Evolutionary conservation across 192 early-diverging fungal genomes (phyloP).

Genomic region (Coemansia furcata): DNA sequence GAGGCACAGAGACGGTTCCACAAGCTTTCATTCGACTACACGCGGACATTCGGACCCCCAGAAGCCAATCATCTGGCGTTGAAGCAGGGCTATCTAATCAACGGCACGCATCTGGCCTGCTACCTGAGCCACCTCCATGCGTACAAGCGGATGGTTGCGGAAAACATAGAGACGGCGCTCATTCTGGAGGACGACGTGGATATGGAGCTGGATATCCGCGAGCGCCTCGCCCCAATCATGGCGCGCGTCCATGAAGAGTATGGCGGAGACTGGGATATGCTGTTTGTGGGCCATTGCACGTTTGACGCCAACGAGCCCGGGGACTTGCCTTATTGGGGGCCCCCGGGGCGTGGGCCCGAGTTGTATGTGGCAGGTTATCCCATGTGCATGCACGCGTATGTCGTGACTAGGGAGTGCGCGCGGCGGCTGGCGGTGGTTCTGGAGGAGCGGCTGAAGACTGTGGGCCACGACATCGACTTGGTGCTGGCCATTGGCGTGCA

Average conservation of each 20-base stretch:
- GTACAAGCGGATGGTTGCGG: slow-evolving; percentile 16
- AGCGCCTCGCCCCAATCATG: slow-evolving; percentile 20
- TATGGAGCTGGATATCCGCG: slow-evolving; percentile 36
- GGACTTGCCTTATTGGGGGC: no score
- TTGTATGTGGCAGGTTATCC: slow-evolving; percentile 42
- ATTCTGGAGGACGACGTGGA: slow-evolving; percentile 47
- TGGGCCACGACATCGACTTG: slow-evolving; percentile 33
- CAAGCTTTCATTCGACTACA: slow-evolving; percentile 17
- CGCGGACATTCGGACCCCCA: slow-evolving; percentile 7
- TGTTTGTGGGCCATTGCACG: slow-evolving; percentile 50
- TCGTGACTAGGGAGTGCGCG: slow-evolving; percentile 34
- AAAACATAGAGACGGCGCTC: slow-evolving; percentile 32
- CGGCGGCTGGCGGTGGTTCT: slow-evolving; percentile 27
- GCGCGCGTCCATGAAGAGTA: slow-evolving; percentile 6
- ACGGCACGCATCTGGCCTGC: slow-evolving; percentile 41
- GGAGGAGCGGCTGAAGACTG: slow-evolving; percentile 26
- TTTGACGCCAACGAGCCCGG: slow-evolving; percentile 23
- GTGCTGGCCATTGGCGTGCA: slow-evolving; percentile 29
- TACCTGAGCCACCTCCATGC: slow-evolving; percentile 36
- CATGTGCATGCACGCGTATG: slow-evolving; percentile 50
- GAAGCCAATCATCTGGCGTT: slow-evolving; percentile 13
- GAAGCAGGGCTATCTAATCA: slow-evolving; percentile 12
- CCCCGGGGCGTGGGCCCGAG: not conserved
- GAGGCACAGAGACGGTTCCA: slow-evolving; percentile 24
- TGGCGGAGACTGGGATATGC: slow-evolving; percentile 46